Conservation (phyloP, 345 rosid genomes). For the Pistacia atlantica region DNA sequence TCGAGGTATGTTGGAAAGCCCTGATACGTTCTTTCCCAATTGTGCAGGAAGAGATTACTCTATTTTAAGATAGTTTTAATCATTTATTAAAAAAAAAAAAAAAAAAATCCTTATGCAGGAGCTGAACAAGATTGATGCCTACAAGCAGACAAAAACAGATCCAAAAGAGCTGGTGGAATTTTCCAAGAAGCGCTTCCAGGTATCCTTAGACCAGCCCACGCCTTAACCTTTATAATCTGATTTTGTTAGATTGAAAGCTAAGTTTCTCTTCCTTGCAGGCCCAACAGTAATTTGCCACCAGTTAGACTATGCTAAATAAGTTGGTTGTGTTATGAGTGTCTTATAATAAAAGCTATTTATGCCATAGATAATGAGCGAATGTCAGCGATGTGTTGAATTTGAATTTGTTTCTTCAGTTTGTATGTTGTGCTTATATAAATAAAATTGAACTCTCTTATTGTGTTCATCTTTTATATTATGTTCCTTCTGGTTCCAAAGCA, state of each 20-base stretch:
- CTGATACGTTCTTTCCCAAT: background rate
- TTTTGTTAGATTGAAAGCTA: background rate
- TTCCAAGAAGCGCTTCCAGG: constrained; percentile 54
- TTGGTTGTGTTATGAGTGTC: too few relatives aligned
- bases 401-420: too few relatives aligned
- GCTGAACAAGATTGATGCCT: constrained; percentile 70
- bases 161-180: constrained; percentile 49
- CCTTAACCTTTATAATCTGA: background rate
- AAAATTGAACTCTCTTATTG: background rate
- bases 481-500: too few relatives aligned
- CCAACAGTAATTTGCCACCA: constrained; percentile 2
- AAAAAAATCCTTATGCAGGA: constrained; percentile 45
- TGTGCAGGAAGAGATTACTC: background rate
- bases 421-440: background rate
- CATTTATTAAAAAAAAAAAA: background rate
- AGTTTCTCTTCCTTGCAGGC: constrained; percentile 20
- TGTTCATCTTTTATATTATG: too few relatives aligned
- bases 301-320: background rate
- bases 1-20: constrained; percentile 47
- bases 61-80: background rate
- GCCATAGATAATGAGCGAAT: background rate
- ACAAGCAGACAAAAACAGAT: constrained; percentile 62
- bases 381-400: too few relatives aligned
- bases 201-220: background rate
- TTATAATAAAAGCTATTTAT: too few relatives aligned